phyloP scores from a whole-genome alignment of 257 asterid species.

The Buddleja alternifolia region DNA sequence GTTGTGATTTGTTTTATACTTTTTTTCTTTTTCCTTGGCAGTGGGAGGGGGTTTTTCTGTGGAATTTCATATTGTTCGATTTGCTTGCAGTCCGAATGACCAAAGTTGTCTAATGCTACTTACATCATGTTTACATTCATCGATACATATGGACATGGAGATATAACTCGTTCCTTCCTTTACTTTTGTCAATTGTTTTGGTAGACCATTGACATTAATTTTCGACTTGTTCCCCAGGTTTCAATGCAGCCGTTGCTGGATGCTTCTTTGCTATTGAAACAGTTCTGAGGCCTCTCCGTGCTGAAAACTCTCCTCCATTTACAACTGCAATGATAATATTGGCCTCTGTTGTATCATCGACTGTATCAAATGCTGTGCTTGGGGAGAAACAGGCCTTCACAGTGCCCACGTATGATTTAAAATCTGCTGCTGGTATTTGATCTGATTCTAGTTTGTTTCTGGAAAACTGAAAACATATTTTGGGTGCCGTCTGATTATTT shows the following conservation, averaged over 20 bases:
- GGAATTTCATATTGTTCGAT: constrained; percentile 9
- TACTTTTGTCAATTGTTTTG: constrained; percentile 20
- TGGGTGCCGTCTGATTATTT: constrained; percentile 23
- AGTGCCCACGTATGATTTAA: constrained; percentile 99
- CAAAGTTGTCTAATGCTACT: background rate
- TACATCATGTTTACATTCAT: background rate
- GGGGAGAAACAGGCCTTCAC: constrained; percentile 98
- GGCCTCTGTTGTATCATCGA: constrained; percentile 97
- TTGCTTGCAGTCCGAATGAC: constrained; percentile 11
- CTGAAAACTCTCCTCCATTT: constrained; percentile 99
- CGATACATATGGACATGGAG: constrained; percentile 9
- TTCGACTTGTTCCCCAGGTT: constrained; percentile 57
- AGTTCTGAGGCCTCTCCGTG: constrained; percentile 95
- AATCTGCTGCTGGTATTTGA: constrained; percentile 99
- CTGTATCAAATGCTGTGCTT: constrained; percentile 97
- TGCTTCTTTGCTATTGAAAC: constrained; percentile 99
- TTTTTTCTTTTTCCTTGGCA: background rate
- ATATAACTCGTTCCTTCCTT: background rate
- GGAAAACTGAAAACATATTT: constrained; percentile 31
- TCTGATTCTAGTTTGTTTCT: constrained; percentile 64
- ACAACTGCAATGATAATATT: constrained; percentile 98
- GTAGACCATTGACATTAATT: constrained; percentile 22
- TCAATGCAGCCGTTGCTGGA: constrained; percentile 99
- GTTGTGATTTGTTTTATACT: background rate
- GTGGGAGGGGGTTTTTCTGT: background rate